Evolutionary conservation across 768 basidiomycete species (phyloP), one percentile per base, ranked within the genome.

Genomic region (Baorangia bicolor): DNA sequence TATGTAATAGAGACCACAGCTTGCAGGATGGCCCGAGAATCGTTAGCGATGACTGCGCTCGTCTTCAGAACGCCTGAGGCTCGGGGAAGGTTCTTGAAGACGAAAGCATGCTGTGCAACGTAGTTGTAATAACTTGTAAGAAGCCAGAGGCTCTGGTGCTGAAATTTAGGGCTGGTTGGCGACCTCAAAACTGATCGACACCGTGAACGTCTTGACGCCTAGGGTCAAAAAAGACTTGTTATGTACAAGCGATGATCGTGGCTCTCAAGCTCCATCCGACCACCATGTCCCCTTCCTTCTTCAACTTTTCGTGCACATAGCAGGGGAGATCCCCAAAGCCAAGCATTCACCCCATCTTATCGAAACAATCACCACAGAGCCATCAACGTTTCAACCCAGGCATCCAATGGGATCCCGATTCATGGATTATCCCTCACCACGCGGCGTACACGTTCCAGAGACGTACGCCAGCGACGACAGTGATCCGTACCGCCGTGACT

Each of bases 361-460:
- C 35, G 23, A 18, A 37, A 20, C 47, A 25, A 28, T 49, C 18
- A 37, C 6, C 45, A n/a, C 23, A 44, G 34, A 3, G n/a, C n/a
- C 10, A 27, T 49, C 33, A 18, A 35, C 23, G 10, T 34, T 48
- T 37, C 18, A 20, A 35, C n/a, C 11, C 2, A 2, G 35, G 2
- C 14, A 23, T 37, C 47, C 35, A 37, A 49, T 58, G 72, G 72
- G 57, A 74, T 71, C 44, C 61, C 40, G 45, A 43, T 44, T 44
- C 44, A 55, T 55, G 52, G 59, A 46, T 33, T 68, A 49, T 56
- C 51, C 62, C n/a, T 69, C 63, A 3, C 63, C 66, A 48, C 67
- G 53, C 41, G 68, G 61, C 28, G 55, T 57, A 2, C 67, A 63
- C 51, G 63, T 68, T 49, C 37, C 62, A 47, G 65, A 67, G 44